Percentiles rank a stretch among this genome's conserved stretches.
Evolutionary conservation across 768 basidiomycete species (phyloP).

Genomic region (Lenzites betulinus): DNA sequence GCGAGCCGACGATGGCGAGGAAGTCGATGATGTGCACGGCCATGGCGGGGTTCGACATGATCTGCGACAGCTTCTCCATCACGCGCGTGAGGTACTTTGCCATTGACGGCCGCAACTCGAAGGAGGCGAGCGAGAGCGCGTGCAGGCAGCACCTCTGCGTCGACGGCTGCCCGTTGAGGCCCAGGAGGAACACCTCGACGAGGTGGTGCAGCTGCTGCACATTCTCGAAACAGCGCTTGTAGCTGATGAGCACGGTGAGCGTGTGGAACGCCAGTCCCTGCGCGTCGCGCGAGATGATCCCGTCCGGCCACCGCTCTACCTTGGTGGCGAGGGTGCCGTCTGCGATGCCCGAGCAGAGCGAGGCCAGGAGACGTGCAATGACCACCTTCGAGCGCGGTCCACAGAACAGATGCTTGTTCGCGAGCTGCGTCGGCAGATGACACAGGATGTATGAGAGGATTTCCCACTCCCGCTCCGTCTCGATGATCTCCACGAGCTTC

Average conservation of each 20-base stretch:
- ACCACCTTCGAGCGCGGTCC: slow-evolving; percentile 75
- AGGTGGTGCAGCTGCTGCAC: slow-evolving; percentile 62
- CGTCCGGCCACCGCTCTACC: slow-evolving; percentile 59
- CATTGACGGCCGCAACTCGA: slow-evolving; percentile 82
- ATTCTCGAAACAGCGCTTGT: slow-evolving; percentile 72
- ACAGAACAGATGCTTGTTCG: slow-evolving; percentile 96
- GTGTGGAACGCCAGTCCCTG: slow-evolving; percentile 88
- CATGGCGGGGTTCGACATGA: slow-evolving; percentile 93
- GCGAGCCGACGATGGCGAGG: slow-evolving; percentile 82
- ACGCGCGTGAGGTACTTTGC: slow-evolving; percentile 79
- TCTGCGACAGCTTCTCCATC: slow-evolving; percentile 84
- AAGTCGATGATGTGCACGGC: slow-evolving; percentile 96
- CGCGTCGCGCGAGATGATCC: slow-evolving; percentile 75
- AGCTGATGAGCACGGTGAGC: slow-evolving; percentile 85
- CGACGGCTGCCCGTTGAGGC: slow-evolving; percentile 67
- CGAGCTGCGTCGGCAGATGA: slow-evolving; percentile 86
- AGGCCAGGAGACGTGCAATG: slow-evolving; percentile 62
- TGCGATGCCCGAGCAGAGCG: slow-evolving; percentile 67
- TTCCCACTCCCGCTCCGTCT: slow-evolving; percentile 87
- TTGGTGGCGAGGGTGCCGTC: slow-evolving; percentile 56
- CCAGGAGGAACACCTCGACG: slow-evolving; percentile 72
- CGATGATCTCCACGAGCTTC: slow-evolving; percentile 63
- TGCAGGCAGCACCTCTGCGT: slow-evolving; percentile 90
- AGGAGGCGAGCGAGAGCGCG: slow-evolving; percentile 83
- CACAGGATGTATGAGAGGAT: slow-evolving; percentile 89